Base-by-base conservation (phyloP, 257 asterid genomes). In the Solanum tacnaense region DNA sequence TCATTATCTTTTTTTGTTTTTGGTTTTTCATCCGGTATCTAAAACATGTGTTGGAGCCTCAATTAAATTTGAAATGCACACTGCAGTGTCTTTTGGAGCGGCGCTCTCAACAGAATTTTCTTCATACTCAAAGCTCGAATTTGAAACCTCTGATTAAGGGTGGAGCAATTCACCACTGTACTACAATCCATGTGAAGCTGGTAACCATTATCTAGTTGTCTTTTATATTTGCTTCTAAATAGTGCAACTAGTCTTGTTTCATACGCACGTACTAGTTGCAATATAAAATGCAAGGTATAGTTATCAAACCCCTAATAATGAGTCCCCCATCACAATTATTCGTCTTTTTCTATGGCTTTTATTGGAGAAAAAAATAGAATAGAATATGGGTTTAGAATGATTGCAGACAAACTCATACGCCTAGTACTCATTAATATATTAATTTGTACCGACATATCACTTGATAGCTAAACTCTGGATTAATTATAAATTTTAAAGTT, bases 91-190 rank as follows among this genome's bases (percentile, higher is more conserved):
- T 46, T 46, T 13, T 12, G 49, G 5, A 44, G 16, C 5, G 1
- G 5, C 49, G 5, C 6, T 44, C 4, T 0, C 52, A 15, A 13
- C 21, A 13, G 0, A 46, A 13, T 46, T 46, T 46, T 13, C 3
- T 46, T 13, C 49, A 46, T 49, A 15, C 16, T 1, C 7, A 49
- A 46, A 49, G 1, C 3, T 49, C 2, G 0, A 13, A 13, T 0
- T 0, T 49, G 7, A 49, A 49, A 49, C 0, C 0, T 49, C 0
- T 49, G 21, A 0, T 49, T 49, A 13, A 49, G 7, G 1, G 2
- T 46, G 5, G 0, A 46, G 1, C 58, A 46, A 1, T 5, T 0
- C 18, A 46, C 1, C 7, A 46, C 2, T 1, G 0, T 46, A 46
- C 7, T 15, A 13, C 18, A 46, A 46, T 10, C 0, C 13, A 41